Evolutionary conservation across 2,329 filamentous ascomycete species (phyloP).

Genomic region (Leptographium wingfieldii): DNA sequence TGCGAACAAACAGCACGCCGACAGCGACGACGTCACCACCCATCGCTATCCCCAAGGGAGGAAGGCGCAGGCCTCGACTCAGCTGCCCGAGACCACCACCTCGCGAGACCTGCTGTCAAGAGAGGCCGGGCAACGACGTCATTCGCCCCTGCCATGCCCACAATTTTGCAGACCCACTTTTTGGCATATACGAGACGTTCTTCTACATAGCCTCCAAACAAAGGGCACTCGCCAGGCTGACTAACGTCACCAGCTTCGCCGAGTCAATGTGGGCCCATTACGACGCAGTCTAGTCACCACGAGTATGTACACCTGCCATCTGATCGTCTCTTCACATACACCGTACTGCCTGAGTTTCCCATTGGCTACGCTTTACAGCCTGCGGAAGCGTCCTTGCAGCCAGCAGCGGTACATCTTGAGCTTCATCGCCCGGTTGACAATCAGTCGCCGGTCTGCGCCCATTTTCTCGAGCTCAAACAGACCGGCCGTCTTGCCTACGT

Average conservation of each 20-base stretch:
- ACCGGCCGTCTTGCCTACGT: not conserved
- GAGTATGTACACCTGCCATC: not conserved
- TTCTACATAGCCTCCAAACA: not conserved
- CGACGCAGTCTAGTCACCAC: not conserved
- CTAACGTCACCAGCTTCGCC: not conserved
- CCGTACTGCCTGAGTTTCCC: too few relatives aligned
- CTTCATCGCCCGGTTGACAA: constrained; percentile 82
- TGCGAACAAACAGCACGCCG: not conserved
- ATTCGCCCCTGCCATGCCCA: not conserved
- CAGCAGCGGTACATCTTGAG: constrained; percentile 99
- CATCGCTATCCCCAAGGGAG: not conserved
- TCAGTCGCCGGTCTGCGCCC: constrained; percentile 73
- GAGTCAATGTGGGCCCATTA: not conserved
- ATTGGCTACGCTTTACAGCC: constrained; percentile 31
- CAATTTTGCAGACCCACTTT: not conserved
- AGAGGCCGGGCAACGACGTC: not conserved
- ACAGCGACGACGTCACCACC: not conserved
- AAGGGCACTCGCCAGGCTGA: not conserved
- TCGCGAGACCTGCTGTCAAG: not conserved
- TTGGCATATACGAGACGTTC: not conserved
- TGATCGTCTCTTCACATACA: not conserved
- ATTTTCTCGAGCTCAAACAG: constrained; percentile 65
- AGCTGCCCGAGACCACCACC: not conserved
- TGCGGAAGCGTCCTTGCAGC: constrained; percentile 74
- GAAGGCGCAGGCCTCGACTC: not conserved